Conservation (phyloP, 805 yeast genomes). For the Pachysolen tannophilus region DNA sequence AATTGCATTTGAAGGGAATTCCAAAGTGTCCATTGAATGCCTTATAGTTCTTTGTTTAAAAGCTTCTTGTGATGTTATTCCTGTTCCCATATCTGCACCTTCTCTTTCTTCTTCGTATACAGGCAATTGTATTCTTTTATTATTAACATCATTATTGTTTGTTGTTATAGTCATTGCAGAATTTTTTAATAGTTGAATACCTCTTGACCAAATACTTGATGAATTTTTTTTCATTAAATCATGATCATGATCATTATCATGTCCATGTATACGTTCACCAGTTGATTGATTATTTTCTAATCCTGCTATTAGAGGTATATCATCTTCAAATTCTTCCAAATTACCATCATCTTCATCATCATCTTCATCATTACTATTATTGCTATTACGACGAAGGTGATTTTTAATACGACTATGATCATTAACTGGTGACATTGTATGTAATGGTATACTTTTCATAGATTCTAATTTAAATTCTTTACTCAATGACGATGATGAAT, state of each 20-base stretch:
- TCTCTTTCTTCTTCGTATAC: constrained; percentile 13
- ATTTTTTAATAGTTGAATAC: not conserved
- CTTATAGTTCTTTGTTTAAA: constrained; percentile 28
- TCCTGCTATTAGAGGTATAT: constrained; percentile 14
- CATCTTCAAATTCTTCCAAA: constrained; percentile 14
- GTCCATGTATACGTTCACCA: too few species aligned
- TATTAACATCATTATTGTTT: constrained; percentile 11
- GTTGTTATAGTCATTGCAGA: constrained; percentile 9
- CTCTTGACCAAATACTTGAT: too few species aligned
- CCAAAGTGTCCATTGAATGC: constrained; percentile 25
- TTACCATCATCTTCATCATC: too few species aligned
- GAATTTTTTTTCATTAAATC: too few species aligned
- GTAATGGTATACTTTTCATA: constrained; percentile 22
- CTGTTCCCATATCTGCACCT: constrained; percentile 2
- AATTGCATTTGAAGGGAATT: constrained; percentile 63
- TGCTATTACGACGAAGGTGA: constrained; percentile 21
- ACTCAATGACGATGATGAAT: too few species aligned
- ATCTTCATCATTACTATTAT: too few species aligned
- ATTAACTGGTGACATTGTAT: constrained; percentile 20
- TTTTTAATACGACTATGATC: constrained; percentile 12
- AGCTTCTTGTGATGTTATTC: not conserved
- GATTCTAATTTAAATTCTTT: too few species aligned
- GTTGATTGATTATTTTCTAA: not conserved
- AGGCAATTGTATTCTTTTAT: constrained; percentile 19
- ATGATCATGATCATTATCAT: too few species aligned